Percentiles rank a stretch among this genome's conserved stretches.
phyloP scores from a whole-genome alignment of 768 basidiomycete species.

The Lactifluus volemus region DNA sequence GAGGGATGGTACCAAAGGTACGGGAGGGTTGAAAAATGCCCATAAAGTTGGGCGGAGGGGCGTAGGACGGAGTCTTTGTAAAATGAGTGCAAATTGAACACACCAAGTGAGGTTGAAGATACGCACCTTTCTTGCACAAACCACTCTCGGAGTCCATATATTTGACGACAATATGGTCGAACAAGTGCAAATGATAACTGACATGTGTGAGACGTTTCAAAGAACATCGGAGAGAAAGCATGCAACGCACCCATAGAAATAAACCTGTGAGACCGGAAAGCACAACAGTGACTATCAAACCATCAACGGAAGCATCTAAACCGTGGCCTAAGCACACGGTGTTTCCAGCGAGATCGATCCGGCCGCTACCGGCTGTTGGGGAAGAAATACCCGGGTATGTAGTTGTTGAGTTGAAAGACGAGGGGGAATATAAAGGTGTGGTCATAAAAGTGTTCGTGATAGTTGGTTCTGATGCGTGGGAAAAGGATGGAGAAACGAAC shows the following conservation, averaged over 20 bases:
- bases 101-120: neutral
- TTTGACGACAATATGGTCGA: slow-evolving; percentile 59
- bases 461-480: neutral
- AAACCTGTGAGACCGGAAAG: slow-evolving; percentile 52
- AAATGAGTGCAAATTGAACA: slow-evolving; percentile 9
- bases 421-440: neutral
- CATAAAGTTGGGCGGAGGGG: slow-evolving; percentile 49
- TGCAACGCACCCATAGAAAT: slow-evolving; percentile 56
- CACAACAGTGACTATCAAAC: slow-evolving; percentile 49
- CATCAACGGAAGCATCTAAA: slow-evolving; percentile 52
- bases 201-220: neutral
- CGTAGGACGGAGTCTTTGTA: slow-evolving; percentile 50
- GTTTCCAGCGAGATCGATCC: slow-evolving; percentile 20
- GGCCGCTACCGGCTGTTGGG: slow-evolving; percentile 15
- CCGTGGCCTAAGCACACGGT: slow-evolving; percentile 57
- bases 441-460: slow-evolving; percentile 12
- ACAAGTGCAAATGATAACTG: slow-evolving; percentile 61
- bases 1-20: slow-evolving; percentile 53
- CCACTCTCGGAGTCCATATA: slow-evolving; percentile 71
- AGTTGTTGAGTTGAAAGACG: slow-evolving; percentile 1
- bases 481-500: neutral
- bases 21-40: slow-evolving; percentile 63
- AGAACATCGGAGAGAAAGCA: neutral
- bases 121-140: slow-evolving; percentile 64
- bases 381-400: slow-evolving; percentile 9